phyloP scores from a whole-genome alignment of 1,284 basidiomycete genomes.

The Porphyrellus sp. region DNA sequence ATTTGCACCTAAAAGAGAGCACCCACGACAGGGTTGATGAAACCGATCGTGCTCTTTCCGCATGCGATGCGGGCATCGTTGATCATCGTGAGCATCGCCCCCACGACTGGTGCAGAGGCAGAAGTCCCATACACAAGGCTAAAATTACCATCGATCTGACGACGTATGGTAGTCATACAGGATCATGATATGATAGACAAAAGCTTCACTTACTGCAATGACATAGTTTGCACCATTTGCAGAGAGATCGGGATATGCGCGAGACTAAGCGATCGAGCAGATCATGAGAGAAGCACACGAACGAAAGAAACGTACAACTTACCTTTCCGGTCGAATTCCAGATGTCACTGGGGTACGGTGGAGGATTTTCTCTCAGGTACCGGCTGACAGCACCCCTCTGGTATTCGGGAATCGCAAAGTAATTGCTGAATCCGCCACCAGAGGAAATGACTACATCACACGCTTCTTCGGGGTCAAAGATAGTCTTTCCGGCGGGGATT shows the following conservation, averaged over 20 bases:
- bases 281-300: background rate
- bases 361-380: slow-evolving; percentile 27
- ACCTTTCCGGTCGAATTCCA: slow-evolving; percentile 52
- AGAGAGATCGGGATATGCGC: slow-evolving; percentile 48
- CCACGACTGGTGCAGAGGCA: slow-evolving; percentile 43
- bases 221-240: slow-evolving; percentile 45
- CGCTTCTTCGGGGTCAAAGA: slow-evolving; percentile 32
- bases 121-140: slow-evolving; percentile 39
- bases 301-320: slow-evolving; percentile 4
- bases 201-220: slow-evolving; percentile 20
- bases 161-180: background rate
- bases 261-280: slow-evolving; percentile 18
- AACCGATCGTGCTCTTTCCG: slow-evolving; percentile 40
- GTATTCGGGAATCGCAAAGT: slow-evolving; percentile 39
- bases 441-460: slow-evolving; percentile 34
- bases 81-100: slow-evolving; percentile 45
- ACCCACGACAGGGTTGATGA: slow-evolving; percentile 39
- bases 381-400: slow-evolving; percentile 31
- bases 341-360: slow-evolving; percentile 36
- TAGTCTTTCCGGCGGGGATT: slow-evolving; percentile 33
- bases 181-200: background rate
- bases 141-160: slow-evolving; percentile 37
- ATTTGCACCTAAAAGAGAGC: background rate
- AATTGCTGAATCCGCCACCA: slow-evolving; percentile 47
- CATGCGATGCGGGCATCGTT: slow-evolving; percentile 45